Percentiles rank a stretch among this genome's conserved stretches.
These are phyloP conservation scores for Chalciporus chontae DNA, from an alignment of 768 basidiomycete species.

Conservation along the genomic window DNA sequence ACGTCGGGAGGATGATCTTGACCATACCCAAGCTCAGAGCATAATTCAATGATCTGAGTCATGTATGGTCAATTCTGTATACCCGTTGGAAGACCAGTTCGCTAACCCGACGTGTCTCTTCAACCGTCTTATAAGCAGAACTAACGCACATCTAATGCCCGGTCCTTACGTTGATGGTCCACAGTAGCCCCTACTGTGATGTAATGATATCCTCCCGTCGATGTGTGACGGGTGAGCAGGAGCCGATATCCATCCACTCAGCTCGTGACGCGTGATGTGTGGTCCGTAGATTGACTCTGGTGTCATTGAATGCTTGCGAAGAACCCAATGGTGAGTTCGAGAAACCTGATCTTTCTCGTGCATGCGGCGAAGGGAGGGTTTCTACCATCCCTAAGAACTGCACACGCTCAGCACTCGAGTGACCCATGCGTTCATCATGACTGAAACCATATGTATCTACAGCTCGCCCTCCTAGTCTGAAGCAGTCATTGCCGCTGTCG, in stretches of 20 bases:
- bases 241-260: background rate
- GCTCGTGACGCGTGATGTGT: background rate
- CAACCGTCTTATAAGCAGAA: background rate
- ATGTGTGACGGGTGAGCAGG: background rate
- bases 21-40: conserved; percentile 10
- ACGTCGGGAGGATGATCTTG: conserved; percentile 48
- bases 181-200: background rate
- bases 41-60: conserved; percentile 14
- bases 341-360: too few species aligned
- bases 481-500: too few species aligned
- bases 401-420: too few species aligned
- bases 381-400: too few species aligned
- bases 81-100: background rate
- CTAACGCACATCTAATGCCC: background rate
- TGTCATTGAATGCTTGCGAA: too few species aligned
- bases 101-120: background rate
- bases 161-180: background rate
- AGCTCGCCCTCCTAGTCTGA: too few species aligned
- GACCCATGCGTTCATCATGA: too few species aligned
- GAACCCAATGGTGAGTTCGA: too few species aligned
- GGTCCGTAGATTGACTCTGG: background rate
- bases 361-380: too few species aligned
- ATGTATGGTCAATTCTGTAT: conserved; percentile 13
- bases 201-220: background rate
- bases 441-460: too few species aligned